These are phyloP conservation scores for Scheffersomyces ergatensis DNA, from an alignment of 805 yeast genomes.

Conservation along the genomic window DNA sequence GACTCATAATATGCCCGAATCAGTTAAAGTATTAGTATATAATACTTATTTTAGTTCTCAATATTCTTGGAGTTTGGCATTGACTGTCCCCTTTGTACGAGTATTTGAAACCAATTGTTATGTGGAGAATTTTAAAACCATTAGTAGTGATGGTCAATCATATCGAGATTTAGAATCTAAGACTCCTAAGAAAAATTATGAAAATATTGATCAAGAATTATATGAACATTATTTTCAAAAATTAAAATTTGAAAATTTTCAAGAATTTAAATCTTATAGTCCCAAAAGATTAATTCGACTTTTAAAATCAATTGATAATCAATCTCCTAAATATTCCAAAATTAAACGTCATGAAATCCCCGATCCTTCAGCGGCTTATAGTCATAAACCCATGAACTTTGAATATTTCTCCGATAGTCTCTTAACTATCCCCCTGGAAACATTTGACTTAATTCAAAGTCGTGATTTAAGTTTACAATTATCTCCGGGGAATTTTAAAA, in stretches of 20 bases:
- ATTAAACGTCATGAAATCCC: slow-evolving; percentile 11
- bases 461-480: slow-evolving; percentile 36
- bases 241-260: slow-evolving; percentile 30
- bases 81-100: slow-evolving; percentile 34
- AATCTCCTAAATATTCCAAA: slow-evolving; percentile 14
- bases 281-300: slow-evolving; percentile 16
- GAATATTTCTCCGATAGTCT: slow-evolving; percentile 24
- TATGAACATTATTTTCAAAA: slow-evolving; percentile 17
- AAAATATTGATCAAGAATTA: slow-evolving; percentile 18
- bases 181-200: slow-evolving; percentile 15
- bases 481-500: slow-evolving; percentile 20
- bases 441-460: slow-evolving; percentile 35
- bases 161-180: slow-evolving; percentile 12
- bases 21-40: slow-evolving; percentile 30
- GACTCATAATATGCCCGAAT: slow-evolving; percentile 11
- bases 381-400: slow-evolving; percentile 30
- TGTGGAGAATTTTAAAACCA: slow-evolving; percentile 21
- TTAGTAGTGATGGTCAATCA: slow-evolving; percentile 12
- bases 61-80: slow-evolving; percentile 37
- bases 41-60: slow-evolving; percentile 32
- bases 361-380: slow-evolving; percentile 13
- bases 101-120: slow-evolving; percentile 31
- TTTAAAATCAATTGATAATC: slow-evolving; percentile 17
- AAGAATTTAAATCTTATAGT: slow-evolving; percentile 18
- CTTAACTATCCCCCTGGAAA: slow-evolving; percentile 21